Evolutionary conservation across 208 protist species (phyloP), one percentile per base, ranked within the genome.

Genomic region (Acanthamoeba rhysodes): DNA sequence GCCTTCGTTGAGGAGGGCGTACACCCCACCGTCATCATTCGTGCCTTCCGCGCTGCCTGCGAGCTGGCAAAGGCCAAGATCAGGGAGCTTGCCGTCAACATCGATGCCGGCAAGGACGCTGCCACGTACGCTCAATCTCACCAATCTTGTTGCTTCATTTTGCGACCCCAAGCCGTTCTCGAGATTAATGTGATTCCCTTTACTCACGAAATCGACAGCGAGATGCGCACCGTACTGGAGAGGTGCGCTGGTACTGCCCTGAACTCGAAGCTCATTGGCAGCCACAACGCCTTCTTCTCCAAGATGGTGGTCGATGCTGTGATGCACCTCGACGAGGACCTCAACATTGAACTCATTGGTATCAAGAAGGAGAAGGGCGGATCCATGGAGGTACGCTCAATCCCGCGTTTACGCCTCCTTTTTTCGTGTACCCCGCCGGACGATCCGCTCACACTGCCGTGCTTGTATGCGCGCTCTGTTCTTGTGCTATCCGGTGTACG

Each of bases 351-450:
- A 72, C 98, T 99, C 97, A 99, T 99, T 96, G 99, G 99, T 48
- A 99, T 99, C 80, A 99, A 99, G 97, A 99, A 99, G 97, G 99
- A 99, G 37, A 96, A 97, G n/a, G 99, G 99, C 95, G 99, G 99
- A 88, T 98, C 99, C 95, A 98, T 99, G 53, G 97, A 97, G 96
- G 97, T 98, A 45, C 34, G 82, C n/a, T 37, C 1, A 2, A 7
- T 14, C 74, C 41, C 10, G 14, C 22, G 66, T 70, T 24, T 14
- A 8, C 27, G 10, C 72, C 34, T 29, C 53, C n/a, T 34, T n/a
- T n/a, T n/a, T n/a, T n/a, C n/a, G n/a, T n/a, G n/a, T n/a, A 4
- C 37, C 1, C 37, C 37, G 37, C 37, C 37, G 37, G 37, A 41
- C 37, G 37, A 41, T 41, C 27, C 72, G 24, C 76, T 72, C 93